phyloP scores from a whole-genome alignment of 768 basidiomycete species.

The Tricholoma bakamatsutake region DNA sequence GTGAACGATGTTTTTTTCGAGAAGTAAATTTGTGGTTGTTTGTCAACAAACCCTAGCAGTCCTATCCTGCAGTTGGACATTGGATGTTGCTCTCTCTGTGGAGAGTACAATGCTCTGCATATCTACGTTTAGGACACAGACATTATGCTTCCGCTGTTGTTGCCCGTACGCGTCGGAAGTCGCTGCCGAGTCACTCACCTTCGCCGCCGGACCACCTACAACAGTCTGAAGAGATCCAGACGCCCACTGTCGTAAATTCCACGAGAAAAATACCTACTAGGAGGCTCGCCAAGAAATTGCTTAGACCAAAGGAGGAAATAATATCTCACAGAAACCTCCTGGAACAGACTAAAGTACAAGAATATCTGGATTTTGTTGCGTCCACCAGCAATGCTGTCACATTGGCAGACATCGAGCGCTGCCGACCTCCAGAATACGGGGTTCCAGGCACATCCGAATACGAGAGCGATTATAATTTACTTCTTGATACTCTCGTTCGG shows the following conservation, averaged over 20 bases:
- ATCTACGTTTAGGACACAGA: background rate
- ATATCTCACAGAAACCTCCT: constrained; percentile 23
- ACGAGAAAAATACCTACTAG: background rate
- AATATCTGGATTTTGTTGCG: constrained; percentile 50
- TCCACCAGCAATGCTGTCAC: constrained; percentile 41
- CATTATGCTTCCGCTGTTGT: background rate
- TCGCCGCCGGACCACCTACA: background rate
- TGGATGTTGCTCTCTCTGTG: background rate
- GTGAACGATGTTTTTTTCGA: background rate
- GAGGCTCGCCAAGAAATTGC: background rate
- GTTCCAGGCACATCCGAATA: constrained; percentile 40
- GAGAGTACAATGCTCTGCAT: background rate
- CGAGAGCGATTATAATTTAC: constrained; percentile 43
- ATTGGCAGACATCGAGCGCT: constrained; percentile 57
- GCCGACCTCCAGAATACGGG: constrained; percentile 37
- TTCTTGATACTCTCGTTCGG: constrained; percentile 47
- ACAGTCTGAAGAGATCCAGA: background rate
- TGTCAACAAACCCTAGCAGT: background rate
- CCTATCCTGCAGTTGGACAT: background rate
- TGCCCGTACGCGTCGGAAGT: background rate
- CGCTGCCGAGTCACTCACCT: background rate
- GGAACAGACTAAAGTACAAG: constrained; percentile 43
- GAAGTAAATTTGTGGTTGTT: background rate
- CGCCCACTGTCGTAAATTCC: background rate
- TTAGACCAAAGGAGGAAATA: background rate